Percentiles rank a stretch among this genome's conserved stretches.
These are phyloP conservation scores for Alternaria gansuensis DNA, from an alignment of 2,329 filamentous ascomycete genomes.

Conservation along the genomic window DNA sequence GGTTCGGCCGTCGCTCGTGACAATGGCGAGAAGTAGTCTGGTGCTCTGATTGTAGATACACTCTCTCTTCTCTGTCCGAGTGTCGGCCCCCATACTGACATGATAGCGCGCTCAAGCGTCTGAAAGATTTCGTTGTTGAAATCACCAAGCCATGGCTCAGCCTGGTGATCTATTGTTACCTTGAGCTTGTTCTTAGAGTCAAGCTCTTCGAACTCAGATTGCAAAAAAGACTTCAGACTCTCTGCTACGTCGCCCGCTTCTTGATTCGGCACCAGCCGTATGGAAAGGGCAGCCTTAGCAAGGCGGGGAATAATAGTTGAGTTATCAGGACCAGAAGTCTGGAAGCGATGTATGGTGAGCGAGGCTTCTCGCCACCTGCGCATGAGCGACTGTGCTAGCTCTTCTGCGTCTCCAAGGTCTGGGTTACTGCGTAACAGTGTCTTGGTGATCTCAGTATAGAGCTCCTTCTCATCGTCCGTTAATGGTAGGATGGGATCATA, in stretches of 20 bases:
- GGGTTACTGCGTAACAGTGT: conserved; percentile 78
- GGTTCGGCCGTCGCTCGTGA: conserved; percentile 21
- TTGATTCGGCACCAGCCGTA: conserved; percentile 93
- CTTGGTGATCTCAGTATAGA: conserved; percentile 84
- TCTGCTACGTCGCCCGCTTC: conserved; percentile 80
- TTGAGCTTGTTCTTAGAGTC: conserved; percentile 82
- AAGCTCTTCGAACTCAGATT: conserved; percentile 74
- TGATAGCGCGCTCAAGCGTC: conserved; percentile 84
- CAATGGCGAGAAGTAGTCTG: conserved; percentile 29
- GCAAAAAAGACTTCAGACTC: conserved; percentile 72
- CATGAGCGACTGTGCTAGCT: conserved; percentile 86
- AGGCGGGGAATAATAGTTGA: conserved; percentile 90
- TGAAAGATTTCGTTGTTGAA: conserved; percentile 90
- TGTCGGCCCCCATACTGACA: conserved; percentile 79
- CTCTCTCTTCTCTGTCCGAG: conserved; percentile 41
- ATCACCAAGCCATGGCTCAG: conserved; percentile 95
- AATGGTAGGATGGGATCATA: conserved; percentile 84
- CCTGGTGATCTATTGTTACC: conserved; percentile 88
- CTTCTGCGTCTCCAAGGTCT: conserved; percentile 68
- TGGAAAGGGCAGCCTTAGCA: conserved; percentile 85
- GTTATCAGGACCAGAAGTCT: conserved; percentile 86
- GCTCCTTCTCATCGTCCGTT: conserved; percentile 75
- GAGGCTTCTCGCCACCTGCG: conserved; percentile 95
- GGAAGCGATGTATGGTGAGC: conserved; percentile 90
- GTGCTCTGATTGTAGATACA: conserved; percentile 16